Percentiles rank a stretch among this genome's conserved stretches.
Conservation (phyloP, 2,329 filamentous ascomycete species). For the Pestalotiopsis sp. region DNA sequence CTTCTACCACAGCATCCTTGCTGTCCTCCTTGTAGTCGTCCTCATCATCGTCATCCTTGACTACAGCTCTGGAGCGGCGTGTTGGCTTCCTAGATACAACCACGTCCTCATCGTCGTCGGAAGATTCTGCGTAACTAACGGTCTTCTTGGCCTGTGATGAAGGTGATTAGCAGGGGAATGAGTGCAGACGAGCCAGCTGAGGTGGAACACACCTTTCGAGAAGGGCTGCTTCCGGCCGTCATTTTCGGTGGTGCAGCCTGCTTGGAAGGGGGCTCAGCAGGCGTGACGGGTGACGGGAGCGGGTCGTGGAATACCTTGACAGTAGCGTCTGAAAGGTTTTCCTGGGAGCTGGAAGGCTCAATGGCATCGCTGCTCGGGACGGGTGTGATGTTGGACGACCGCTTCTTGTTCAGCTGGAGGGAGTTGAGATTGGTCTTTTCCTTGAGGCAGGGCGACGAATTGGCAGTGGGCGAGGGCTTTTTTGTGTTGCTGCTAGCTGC, state of each 20-base stretch:
- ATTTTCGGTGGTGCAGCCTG: constrained; percentile 43
- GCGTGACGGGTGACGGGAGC: constrained; percentile 39
- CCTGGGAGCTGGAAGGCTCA: constrained; percentile 67
- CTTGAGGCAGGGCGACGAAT: constrained; percentile 41
- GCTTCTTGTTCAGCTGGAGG: constrained; percentile 37
- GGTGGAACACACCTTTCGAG: constrained; percentile 67
- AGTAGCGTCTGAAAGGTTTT: constrained; percentile 52
- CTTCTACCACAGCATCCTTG: constrained; percentile 58
- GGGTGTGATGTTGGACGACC: constrained; percentile 60
- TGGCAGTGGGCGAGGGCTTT: constrained; percentile 15
- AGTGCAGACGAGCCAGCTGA: background rate
- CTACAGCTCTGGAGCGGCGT: constrained; percentile 54
- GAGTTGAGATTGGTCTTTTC: constrained; percentile 49
- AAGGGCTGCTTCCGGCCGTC: constrained; percentile 66
- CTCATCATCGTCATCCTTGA: constrained; percentile 67
- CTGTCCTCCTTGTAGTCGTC: constrained; percentile 68
- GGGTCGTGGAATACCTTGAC: constrained; percentile 54
- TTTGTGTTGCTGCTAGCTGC: constrained; percentile 25
- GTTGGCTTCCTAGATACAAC: constrained; percentile 49
- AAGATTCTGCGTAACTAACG: constrained; percentile 84
- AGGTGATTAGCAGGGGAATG: background rate
- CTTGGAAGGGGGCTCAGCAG: constrained; percentile 41
- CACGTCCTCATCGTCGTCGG: constrained; percentile 74
- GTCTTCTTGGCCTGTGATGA: constrained; percentile 48
- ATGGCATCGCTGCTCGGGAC: constrained; percentile 78